These are phyloP conservation scores for Fraxinus ornus DNA, from an alignment of 305 asterid species.

Conservation along the genomic window DNA sequence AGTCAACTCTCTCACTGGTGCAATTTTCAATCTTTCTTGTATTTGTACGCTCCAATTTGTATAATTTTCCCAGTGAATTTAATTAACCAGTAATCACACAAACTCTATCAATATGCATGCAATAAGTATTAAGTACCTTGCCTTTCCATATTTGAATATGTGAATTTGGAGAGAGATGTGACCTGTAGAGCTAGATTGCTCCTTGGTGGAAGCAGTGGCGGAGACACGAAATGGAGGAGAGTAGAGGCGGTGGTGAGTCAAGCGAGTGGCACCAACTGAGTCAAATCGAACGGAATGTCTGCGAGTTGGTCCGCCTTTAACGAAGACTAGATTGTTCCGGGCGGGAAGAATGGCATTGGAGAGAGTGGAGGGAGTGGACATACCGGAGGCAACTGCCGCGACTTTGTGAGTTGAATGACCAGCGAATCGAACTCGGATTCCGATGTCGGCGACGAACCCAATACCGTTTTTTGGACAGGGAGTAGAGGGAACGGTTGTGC, in stretches of 20 bases:
- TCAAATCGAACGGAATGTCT: conserved; percentile 14
- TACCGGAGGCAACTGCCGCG: background rate
- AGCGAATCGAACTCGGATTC: conserved; percentile 11
- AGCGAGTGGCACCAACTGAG: background rate
- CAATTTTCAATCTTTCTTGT: conserved; percentile 2
- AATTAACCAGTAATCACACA: background rate
- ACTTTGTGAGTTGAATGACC: conserved; percentile 6
- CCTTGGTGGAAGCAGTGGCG: conserved; percentile 22
- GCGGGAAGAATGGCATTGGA: conserved; percentile 12
- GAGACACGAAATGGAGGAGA: conserved; percentile 21
- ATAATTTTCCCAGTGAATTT: background rate
- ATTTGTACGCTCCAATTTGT: background rate
- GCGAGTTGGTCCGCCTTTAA: conserved; percentile 9
- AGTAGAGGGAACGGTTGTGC: background rate
- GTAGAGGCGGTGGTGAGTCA: background rate
- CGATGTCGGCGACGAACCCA: background rate
- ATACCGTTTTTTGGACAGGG: background rate
- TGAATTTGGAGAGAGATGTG: background rate
- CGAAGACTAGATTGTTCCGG: background rate
- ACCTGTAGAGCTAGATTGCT: conserved; percentile 32
- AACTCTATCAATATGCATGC: background rate
- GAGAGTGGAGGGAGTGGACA: conserved; percentile 12
- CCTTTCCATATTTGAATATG: background rate
- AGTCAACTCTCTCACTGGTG: background rate
- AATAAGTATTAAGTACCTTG: background rate